These are phyloP conservation scores for Raffaelea albimanens DNA, from an alignment of 2,329 filamentous ascomycete genomes.

Conservation along the genomic window DNA sequence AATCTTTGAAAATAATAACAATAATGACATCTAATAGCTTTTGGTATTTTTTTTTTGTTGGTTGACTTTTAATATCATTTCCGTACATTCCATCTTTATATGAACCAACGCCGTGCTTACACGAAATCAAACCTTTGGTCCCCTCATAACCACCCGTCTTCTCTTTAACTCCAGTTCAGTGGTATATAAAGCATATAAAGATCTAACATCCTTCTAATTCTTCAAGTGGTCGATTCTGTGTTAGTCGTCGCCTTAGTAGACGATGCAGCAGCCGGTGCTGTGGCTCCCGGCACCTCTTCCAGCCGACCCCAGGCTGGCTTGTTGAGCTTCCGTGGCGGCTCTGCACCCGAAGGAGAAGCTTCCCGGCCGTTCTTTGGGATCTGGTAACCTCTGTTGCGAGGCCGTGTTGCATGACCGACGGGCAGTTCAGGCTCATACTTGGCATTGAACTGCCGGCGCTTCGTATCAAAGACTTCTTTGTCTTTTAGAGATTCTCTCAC, in stretches of 20 bases:
- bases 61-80: too few relatives aligned
- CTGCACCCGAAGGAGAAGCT: neutral
- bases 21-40: too few relatives aligned
- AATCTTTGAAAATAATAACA: too few relatives aligned
- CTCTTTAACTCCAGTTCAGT: too few relatives aligned
- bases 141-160: too few relatives aligned
- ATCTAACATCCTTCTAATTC: too few relatives aligned
- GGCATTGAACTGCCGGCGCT: constrained; percentile 29
- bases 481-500: constrained; percentile 54
- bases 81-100: too few relatives aligned
- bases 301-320: constrained; percentile 51
- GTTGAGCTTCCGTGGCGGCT: constrained; percentile 39
- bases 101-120: too few relatives aligned
- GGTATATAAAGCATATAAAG: too few relatives aligned
- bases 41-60: neutral
- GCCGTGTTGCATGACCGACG: constrained; percentile 64
- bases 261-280: too few relatives aligned
- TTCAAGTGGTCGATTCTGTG: too few relatives aligned
- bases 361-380: constrained; percentile 34
- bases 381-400: constrained; percentile 74
- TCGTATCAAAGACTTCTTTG: constrained; percentile 43
- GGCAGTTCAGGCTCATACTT: constrained; percentile 66
- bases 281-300: constrained; percentile 19
- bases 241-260: neutral
- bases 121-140: too few relatives aligned